Conservation (phyloP, 345 rosid genomes). For the Citrus reticulata region DNA sequence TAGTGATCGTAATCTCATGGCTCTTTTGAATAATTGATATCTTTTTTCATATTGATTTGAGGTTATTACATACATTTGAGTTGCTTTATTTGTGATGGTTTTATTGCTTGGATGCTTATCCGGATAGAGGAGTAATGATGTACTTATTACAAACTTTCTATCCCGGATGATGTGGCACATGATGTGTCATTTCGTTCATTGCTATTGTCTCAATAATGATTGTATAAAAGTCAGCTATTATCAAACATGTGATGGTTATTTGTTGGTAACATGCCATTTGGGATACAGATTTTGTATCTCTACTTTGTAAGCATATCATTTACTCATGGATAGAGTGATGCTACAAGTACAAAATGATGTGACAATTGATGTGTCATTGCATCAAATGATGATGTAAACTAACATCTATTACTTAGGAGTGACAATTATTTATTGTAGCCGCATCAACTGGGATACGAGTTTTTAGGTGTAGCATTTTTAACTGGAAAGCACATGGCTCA, state of each 20-base stretch:
- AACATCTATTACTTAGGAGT: background rate
- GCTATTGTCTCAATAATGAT: no score
- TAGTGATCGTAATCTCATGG: background rate
- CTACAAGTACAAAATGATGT: background rate
- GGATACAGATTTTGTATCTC: no score
- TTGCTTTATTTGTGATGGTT: background rate
- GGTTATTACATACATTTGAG: background rate
- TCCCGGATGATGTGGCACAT: no score
- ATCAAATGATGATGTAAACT: background rate
- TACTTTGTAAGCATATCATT: no score
- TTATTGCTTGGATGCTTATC: constrained; percentile 1
- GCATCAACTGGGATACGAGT: no score
- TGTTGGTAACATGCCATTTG: no score
- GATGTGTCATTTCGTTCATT: no score
- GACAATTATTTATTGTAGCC: background rate
- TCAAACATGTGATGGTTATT: no score
- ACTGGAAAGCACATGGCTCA: background rate
- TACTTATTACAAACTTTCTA: no score
- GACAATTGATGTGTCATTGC: background rate
- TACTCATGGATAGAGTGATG: background rate
- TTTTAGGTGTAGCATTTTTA: background rate
- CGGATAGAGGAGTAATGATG: background rate
- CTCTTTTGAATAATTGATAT: background rate
- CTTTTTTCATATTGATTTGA: background rate
- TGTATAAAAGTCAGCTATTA: no score